Evolutionary conservation across 352 stramenopile species (phyloP).

Genomic region (Thraustochytrium striatum): DNA sequence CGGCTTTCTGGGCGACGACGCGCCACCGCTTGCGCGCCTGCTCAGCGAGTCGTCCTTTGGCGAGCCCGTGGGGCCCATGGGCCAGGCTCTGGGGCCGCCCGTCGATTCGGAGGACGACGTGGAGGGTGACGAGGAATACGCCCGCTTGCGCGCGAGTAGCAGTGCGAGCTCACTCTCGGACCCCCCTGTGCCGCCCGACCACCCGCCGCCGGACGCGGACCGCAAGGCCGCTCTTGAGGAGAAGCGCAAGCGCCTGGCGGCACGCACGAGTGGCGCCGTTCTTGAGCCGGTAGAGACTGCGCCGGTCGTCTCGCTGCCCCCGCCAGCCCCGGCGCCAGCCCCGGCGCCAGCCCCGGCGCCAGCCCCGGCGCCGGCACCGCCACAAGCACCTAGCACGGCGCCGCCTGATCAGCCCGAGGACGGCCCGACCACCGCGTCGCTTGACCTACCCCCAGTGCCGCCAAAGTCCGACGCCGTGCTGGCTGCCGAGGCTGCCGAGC

Average conservation of each 20-base stretch:
- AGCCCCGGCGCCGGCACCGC: too few species aligned
- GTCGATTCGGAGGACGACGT: not conserved
- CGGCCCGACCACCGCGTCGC: too few species aligned
- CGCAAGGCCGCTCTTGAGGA: not conserved
- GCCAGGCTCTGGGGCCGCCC: not conserved
- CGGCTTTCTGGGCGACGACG: not conserved
- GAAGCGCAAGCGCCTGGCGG: not conserved
- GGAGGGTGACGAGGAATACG: not conserved
- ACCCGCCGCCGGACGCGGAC: not conserved
- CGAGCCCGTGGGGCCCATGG: not conserved
- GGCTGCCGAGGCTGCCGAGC: too few species aligned
- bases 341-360: too few species aligned
- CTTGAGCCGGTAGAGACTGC: too few species aligned
- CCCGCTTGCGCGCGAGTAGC: not conserved
- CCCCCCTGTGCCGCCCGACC: not conserved
- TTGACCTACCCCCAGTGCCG: too few species aligned
- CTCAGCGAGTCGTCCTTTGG: constrained; percentile 2
- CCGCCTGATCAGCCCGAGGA: too few species aligned
- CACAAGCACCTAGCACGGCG: too few species aligned
- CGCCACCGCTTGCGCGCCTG: not conserved
- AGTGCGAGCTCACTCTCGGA: not conserved
- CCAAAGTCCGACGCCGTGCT: too few species aligned
- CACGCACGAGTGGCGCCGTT: not conserved
- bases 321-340: too few species aligned
- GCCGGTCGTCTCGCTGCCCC: too few species aligned